These are phyloP conservation scores for Prosopis cineraria DNA, from an alignment of 306 rosid genomes.

Conservation along the genomic window DNA sequence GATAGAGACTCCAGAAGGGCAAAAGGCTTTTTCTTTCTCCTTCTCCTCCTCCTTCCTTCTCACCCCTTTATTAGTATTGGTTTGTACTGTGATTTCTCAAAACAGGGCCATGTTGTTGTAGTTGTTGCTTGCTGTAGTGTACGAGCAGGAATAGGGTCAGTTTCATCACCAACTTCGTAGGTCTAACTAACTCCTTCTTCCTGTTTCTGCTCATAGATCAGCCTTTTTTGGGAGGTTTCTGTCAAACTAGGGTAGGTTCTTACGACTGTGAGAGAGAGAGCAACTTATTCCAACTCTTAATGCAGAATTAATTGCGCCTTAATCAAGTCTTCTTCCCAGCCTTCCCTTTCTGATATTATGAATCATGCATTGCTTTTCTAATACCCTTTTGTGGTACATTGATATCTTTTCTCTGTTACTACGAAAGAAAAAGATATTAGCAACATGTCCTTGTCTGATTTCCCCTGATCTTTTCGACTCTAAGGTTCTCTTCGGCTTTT, in stretches of 20 bases:
- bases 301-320: constrained; percentile 15
- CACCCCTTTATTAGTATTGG: constrained; percentile 29
- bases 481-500: neutral
- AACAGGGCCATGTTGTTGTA: constrained; percentile 15
- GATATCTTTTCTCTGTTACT: neutral
- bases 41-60: neutral
- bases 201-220: constrained; percentile 6
- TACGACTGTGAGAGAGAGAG: constrained; percentile 37
- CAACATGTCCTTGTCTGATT: neutral
- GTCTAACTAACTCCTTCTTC: constrained; percentile 36
- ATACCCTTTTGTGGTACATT: neutral
- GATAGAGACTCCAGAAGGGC: constrained; percentile 27
- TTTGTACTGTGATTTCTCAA: constrained; percentile 15
- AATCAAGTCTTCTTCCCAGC: neutral
- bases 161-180: constrained; percentile 44
- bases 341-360: neutral
- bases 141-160: constrained; percentile 35
- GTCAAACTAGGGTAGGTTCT: constrained; percentile 33
- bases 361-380: neutral
- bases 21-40: neutral
- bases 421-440: neutral
- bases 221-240: constrained; percentile 30
- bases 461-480: too few species aligned
- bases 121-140: neutral
- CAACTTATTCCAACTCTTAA: constrained; percentile 42